These are phyloP conservation scores for Leccinum angustisporum DNA, from an alignment of 1,284 basidiomycete species.

Conservation along the genomic window DNA sequence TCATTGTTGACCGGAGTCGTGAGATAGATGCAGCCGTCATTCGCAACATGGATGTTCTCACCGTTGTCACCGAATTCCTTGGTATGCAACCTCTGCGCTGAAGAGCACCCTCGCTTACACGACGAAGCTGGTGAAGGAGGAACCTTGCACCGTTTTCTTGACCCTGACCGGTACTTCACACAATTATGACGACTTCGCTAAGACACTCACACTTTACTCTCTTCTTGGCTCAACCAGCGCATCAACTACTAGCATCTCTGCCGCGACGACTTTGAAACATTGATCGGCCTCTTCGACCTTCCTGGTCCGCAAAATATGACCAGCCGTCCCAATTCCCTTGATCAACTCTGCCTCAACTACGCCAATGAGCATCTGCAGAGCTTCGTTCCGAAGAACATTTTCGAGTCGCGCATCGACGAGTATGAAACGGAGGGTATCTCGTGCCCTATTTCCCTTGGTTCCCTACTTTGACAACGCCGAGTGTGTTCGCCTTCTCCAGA, in stretches of 20 bases:
- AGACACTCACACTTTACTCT: slow-evolving; percentile 76
- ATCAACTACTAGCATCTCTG: slow-evolving; percentile 89
- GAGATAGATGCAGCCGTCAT: slow-evolving; percentile 91
- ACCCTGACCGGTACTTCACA: slow-evolving; percentile 87
- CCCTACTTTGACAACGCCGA: slow-evolving; percentile 52
- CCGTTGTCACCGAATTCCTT: slow-evolving; percentile 87
- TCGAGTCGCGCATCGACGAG: slow-evolving; percentile 78
- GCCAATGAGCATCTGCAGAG: slow-evolving; percentile 89
- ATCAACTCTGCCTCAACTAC: slow-evolving; percentile 96
- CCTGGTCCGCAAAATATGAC: slow-evolving; percentile 90
- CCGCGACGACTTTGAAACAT: slow-evolving; percentile 86
- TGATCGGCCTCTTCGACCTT: slow-evolving; percentile 94
- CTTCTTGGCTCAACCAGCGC: slow-evolving; percentile 95
- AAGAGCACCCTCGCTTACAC: slow-evolving; percentile 88
- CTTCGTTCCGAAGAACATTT: slow-evolving; percentile 73
- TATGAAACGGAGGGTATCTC: slow-evolving; percentile 84
- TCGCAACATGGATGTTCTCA: slow-evolving; percentile 76
- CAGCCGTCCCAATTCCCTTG: slow-evolving; percentile 84
- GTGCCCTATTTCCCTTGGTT: slow-evolving; percentile 62
- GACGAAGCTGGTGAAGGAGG: slow-evolving; percentile 90
- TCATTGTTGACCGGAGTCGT: slow-evolving; percentile 76
- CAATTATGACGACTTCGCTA: slow-evolving; percentile 92
- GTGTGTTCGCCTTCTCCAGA: slow-evolving; percentile 70
- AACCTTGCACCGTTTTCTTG: slow-evolving; percentile 96
- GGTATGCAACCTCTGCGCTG: slow-evolving; percentile 78